Percentiles rank a stretch among this genome's conserved stretches.
Evolutionary conservation across 169 alveolate species (phyloP).

Genomic region (Pseudocohnilembus persalinus): DNA sequence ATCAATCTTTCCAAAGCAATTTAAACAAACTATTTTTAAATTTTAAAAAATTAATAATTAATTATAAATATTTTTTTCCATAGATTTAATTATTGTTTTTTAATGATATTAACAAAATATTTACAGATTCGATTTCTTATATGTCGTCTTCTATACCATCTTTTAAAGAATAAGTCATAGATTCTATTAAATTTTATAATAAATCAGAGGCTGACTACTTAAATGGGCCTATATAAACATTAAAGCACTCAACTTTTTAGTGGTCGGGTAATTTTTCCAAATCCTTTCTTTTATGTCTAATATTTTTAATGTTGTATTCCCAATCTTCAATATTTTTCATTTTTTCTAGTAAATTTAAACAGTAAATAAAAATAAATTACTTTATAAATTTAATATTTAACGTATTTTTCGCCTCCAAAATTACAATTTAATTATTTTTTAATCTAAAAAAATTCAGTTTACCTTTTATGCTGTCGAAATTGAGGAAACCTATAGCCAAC

Average conservation of each 20-base stretch:
- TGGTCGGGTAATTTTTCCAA: conserved; percentile 87
- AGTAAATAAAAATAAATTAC: background rate
- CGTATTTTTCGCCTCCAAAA: no score
- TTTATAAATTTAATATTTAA: no score
- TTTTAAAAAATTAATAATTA: no score
- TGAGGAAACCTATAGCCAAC: conserved; percentile 82
- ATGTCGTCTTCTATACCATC: conserved; percentile 70
- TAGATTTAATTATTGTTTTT: background rate
- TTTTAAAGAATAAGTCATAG: conserved; percentile 73
- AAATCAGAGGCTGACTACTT: conserved; percentile 88
- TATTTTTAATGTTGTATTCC: conserved; percentile 85
- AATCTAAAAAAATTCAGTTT: no score
- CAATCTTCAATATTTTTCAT: conserved; percentile 71
- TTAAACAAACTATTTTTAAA: conserved; percentile 68
- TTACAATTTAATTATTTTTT: no score
- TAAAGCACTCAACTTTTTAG: conserved; percentile 87
- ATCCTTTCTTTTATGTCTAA: conserved; percentile 83
- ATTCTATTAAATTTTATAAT: conserved; percentile 79
- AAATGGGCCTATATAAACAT: conserved; percentile 77
- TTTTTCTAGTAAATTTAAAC: background rate
- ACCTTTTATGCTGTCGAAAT: conserved; percentile 47
- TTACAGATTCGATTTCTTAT: conserved; percentile 1
- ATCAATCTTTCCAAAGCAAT: conserved; percentile 80
- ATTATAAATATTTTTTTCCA: background rate
- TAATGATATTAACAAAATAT: background rate